Percentiles rank a stretch among this genome's conserved stretches.
Evolutionary conservation across 2,329 filamentous ascomycete genomes (phyloP).

Genomic region (Pyrenophora graminea): DNA sequence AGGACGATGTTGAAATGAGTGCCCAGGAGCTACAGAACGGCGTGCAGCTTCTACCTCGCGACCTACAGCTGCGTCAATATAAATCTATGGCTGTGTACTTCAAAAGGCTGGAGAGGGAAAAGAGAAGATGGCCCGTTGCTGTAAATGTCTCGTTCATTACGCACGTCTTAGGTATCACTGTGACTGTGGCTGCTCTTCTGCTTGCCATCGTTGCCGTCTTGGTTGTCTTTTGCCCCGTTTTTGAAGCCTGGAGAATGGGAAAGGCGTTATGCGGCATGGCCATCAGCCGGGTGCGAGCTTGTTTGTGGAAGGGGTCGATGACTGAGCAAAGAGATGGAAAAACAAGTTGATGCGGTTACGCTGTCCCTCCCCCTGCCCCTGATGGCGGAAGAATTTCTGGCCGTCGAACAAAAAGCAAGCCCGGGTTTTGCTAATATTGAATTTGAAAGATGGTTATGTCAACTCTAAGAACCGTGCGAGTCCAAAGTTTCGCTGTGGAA

Average conservation of each 20-base stretch:
- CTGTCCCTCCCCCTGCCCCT: too few relatives aligned
- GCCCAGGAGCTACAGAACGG: background rate
- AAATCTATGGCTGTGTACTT: conserved; percentile 7
- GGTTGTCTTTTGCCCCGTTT: background rate
- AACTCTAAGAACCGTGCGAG: too few relatives aligned
- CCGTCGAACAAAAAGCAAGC: too few relatives aligned
- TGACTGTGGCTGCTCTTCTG: background rate
- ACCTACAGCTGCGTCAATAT: background rate
- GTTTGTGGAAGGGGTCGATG: background rate
- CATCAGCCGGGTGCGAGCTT: background rate
- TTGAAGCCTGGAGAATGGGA: background rate
- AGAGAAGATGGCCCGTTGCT: background rate
- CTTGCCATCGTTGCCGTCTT: background rate
- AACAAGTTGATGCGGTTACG: too few relatives aligned
- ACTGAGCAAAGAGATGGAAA: background rate
- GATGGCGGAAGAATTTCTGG: too few relatives aligned
- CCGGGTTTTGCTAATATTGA: too few relatives aligned
- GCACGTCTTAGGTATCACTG: conserved; percentile 3
- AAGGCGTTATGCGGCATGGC: background rate
- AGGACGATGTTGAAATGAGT: background rate
- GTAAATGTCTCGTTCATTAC: background rate
- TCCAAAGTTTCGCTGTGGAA: too few relatives aligned
- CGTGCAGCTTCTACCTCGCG: background rate
- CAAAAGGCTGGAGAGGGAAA: background rate
- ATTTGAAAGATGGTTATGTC: too few relatives aligned